Evolutionary conservation across 805 yeast species (phyloP).

Genomic region (Zygoascus tannicola): DNA sequence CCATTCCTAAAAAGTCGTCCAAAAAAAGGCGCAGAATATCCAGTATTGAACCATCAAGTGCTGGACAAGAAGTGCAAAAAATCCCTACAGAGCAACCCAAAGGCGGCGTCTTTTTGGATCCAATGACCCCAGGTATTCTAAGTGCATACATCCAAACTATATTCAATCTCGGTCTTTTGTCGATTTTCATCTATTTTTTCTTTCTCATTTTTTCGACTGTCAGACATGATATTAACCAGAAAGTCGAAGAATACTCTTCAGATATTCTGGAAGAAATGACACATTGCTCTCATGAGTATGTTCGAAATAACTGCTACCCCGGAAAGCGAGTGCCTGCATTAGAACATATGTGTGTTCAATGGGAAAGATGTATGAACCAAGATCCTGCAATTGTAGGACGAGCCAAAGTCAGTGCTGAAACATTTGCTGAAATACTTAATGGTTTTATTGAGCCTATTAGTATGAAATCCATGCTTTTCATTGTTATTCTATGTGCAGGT

Average conservation of each 20-base stretch:
- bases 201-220: conserved; percentile 47
- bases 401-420: conserved; percentile 68
- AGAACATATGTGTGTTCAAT: conserved; percentile 55
- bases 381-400: conserved; percentile 62
- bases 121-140: conserved; percentile 41
- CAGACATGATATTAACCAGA: conserved; percentile 58
- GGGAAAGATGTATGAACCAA: conserved; percentile 76
- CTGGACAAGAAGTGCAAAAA: background rate
- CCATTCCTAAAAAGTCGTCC: background rate
- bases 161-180: conserved; percentile 46
- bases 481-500: conserved; percentile 22
- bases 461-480: conserved; percentile 49
- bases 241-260: conserved; percentile 52
- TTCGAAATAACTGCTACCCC: conserved; percentile 57
- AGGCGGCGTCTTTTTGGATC: conserved; percentile 13
- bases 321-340: conserved; percentile 67
- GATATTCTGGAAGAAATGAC: conserved; percentile 57
- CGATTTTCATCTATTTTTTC: conserved; percentile 43
- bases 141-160: conserved; percentile 56
- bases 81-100: too few relatives aligned
- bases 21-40: background rate
- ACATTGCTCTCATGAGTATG: conserved; percentile 59
- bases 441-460: conserved; percentile 64
- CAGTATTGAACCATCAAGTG: background rate
- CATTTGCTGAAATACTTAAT: conserved; percentile 73